These are phyloP conservation scores for Eremothecium sinecaudum DNA, from an alignment of 1,139 yeast species.

Conservation along the genomic window DNA sequence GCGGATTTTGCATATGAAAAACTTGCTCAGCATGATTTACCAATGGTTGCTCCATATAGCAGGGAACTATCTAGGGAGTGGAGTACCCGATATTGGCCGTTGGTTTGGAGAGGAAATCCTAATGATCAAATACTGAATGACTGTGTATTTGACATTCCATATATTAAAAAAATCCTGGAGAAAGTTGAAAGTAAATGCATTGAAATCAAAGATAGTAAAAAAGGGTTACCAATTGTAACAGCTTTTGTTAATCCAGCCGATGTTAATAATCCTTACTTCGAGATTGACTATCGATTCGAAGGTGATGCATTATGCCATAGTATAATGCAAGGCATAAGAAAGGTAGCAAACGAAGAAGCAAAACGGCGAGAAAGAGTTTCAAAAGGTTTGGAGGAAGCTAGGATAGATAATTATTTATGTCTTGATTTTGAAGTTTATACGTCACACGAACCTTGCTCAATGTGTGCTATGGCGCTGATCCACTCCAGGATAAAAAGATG, in stretches of 20 bases:
- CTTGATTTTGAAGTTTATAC: slow-evolving; percentile 69
- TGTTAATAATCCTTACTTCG: slow-evolving; percentile 30
- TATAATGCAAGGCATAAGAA: slow-evolving; percentile 58
- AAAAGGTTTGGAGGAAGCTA: slow-evolving; percentile 10
- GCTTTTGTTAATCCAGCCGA: slow-evolving; percentile 33
- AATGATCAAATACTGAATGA: slow-evolving; percentile 60
- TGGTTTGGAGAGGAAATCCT: slow-evolving; percentile 90
- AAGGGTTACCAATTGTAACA: slow-evolving; percentile 18
- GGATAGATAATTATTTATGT: slow-evolving; percentile 50
- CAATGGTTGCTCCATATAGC: slow-evolving; percentile 48
- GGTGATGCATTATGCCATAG: slow-evolving; percentile 58
- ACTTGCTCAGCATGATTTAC: slow-evolving; percentile 34
- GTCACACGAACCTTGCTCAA: slow-evolving; percentile 91
- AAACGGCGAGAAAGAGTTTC: slow-evolving; percentile 6
- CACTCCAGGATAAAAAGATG: slow-evolving; percentile 77
- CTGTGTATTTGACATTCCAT: slow-evolving; percentile 39
- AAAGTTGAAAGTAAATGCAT: slow-evolving; percentile 29
- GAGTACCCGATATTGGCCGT: slow-evolving; percentile 72
- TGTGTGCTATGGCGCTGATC: slow-evolving; percentile 94
- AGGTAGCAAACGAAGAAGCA: slow-evolving; percentile 39
- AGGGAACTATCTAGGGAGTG: slow-evolving; percentile 55
- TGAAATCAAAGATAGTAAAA: slow-evolving; percentile 9
- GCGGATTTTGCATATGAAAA: slow-evolving; percentile 20
- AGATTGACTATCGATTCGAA: slow-evolving; percentile 34
- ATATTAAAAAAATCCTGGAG: slow-evolving; percentile 37